Percentiles rank a stretch among this genome's conserved stretches.
These are phyloP conservation scores for Malassezia nana DNA, from an alignment of 1,284 basidiomycete species.

Conservation along the genomic window DNA sequence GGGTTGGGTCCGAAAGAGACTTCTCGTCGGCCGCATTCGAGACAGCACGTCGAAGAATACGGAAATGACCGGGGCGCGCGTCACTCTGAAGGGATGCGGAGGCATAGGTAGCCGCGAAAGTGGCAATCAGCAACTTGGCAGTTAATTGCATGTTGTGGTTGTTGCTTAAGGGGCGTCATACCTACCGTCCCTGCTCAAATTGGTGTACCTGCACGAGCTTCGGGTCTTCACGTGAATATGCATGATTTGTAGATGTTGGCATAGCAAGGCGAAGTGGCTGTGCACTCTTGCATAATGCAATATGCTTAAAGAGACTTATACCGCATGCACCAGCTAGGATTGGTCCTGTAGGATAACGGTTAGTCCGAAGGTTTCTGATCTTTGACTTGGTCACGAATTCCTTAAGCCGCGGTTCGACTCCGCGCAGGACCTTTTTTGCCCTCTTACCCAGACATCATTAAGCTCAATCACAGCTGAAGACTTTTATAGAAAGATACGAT, in stretches of 20 bases:
- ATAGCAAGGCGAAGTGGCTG: background rate
- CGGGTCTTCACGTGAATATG: background rate
- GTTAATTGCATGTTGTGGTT: conserved; percentile 3
- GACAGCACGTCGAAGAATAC: background rate
- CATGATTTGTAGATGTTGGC: background rate
- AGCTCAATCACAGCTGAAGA: too few species aligned
- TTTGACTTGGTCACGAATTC: conserved; percentile 9
- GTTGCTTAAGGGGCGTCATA: too few species aligned
- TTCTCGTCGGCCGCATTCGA: conserved; percentile 27
- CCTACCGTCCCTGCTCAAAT: too few species aligned
- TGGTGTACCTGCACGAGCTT: background rate
- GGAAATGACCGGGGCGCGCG: background rate
- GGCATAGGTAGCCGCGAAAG: background rate
- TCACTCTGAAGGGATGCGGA: background rate
- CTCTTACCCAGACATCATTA: too few species aligned
- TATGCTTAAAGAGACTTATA: background rate
- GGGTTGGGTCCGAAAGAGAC: background rate
- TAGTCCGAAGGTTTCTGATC: conserved; percentile 23
- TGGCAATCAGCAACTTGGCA: background rate
- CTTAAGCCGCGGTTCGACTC: conserved; percentile 24
- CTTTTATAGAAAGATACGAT: too few species aligned
- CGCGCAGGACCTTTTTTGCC: conserved; percentile 18
- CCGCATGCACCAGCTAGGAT: background rate
- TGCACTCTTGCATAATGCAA: background rate
- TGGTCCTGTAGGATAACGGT: conserved; percentile 23